A percentile compares a stretch with the other conserved stretches of the same genome.
These are phyloP conservation scores for Artemisia princeps DNA, from an alignment of 140 eudicot species.

Conservation along the genomic window DNA sequence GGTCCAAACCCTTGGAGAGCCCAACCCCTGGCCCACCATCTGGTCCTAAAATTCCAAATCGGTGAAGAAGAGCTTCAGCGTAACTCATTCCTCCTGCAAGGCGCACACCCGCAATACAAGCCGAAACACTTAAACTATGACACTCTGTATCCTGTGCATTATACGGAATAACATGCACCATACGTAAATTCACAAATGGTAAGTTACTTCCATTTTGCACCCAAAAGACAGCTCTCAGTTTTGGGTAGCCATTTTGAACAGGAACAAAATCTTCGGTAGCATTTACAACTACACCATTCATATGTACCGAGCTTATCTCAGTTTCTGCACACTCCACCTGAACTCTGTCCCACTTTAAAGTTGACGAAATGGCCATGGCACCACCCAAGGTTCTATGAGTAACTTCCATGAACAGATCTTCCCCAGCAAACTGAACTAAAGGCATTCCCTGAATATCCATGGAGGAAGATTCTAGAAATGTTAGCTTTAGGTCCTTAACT, in stretches of 20 bases:
- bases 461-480: conserved; percentile 62
- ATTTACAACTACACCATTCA: conserved; percentile 16
- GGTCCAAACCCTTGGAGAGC: conserved; percentile 79
- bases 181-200: conserved; percentile 58
- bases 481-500: conserved; percentile 57
- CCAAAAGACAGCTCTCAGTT: conserved; percentile 84
- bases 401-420: conserved; percentile 58
- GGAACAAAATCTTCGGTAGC: conserved; percentile 23
- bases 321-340: conserved; percentile 77
- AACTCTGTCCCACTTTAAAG: conserved; percentile 66
- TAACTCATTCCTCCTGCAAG: conserved; percentile 95
- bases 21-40: conserved; percentile 97
- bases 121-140: conserved; percentile 75
- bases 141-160: conserved; percentile 70
- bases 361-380: conserved; percentile 80
- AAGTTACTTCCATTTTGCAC: conserved; percentile 43
- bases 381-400: conserved; percentile 89
- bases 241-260: conserved; percentile 39
- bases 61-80: conserved; percentile 75
- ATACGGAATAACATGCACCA: conserved; percentile 76
- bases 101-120: conserved; percentile 79
- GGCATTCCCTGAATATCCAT: conserved; percentile 50
- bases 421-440: conserved; percentile 75
- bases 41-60: conserved; percentile 80
- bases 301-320: conserved; percentile 28